phyloP scores from a whole-genome alignment of 192 early-diverging fungal species.

The Helicostylum pulchrum region DNA sequence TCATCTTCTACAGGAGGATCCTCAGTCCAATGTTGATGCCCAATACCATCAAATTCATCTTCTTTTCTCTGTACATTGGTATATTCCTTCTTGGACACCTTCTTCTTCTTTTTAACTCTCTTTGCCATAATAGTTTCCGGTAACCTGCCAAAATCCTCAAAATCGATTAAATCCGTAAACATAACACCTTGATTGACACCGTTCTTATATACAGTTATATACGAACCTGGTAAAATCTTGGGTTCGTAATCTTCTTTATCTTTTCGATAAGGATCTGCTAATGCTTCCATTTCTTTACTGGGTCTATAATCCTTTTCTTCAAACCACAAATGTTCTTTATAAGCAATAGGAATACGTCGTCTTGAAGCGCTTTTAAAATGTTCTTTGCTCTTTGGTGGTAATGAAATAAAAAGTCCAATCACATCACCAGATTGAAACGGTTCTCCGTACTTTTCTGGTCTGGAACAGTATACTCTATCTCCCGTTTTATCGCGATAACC shows the following conservation, averaged over 20 bases:
- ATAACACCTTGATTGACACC: constrained; percentile 56
- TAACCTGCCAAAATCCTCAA: constrained; percentile 32
- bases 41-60: constrained; percentile 25
- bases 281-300: constrained; percentile 48
- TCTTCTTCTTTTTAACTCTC: constrained; percentile 25
- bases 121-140: constrained; percentile 15
- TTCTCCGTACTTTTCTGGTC: constrained; percentile 48
- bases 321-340: constrained; percentile 52
- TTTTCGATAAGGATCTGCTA: constrained; percentile 38
- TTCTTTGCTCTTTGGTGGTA: constrained; percentile 41
- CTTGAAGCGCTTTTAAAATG: constrained; percentile 42
- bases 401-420: constrained; percentile 57
- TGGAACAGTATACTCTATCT: constrained; percentile 55
- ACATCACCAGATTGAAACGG: constrained; percentile 60
- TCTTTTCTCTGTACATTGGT: constrained; percentile 11
- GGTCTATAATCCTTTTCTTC: constrained; percentile 55
- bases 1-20: constrained; percentile 55
- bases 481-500: constrained; percentile 62
- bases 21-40: constrained; percentile 36
- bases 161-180: constrained; percentile 49
- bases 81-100: constrained; percentile 20
- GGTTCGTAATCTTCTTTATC: background rate
- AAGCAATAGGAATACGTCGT: constrained; percentile 48
- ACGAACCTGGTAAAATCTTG: constrained; percentile 48
- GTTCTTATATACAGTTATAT: constrained; percentile 64